A percentile compares a stretch with the other conserved stretches of the same genome.
phyloP scores from a whole-genome alignment of 2,329 filamentous ascomycete species.

The Escovopsis sp. region DNA sequence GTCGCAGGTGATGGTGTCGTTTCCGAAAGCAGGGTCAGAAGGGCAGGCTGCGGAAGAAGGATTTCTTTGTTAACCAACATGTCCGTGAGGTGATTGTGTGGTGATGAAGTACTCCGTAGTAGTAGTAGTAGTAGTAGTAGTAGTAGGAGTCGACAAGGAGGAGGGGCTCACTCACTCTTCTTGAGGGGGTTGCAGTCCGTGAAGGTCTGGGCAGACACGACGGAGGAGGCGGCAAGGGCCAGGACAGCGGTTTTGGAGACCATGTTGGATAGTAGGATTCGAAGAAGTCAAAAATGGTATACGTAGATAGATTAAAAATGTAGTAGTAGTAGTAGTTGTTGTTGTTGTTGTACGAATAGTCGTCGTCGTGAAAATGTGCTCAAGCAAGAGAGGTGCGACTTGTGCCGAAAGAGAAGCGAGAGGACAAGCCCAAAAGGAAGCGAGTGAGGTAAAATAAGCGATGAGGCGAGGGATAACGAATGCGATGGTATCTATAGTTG shows the following conservation, averaged over 20 bases:
- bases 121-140: background rate
- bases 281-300: background rate
- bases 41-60: conserved; percentile 42
- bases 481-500: too few relatives aligned
- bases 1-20: conserved; percentile 42
- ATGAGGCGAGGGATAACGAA: too few relatives aligned
- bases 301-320: too few relatives aligned
- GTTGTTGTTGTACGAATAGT: too few relatives aligned
- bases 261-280: conserved; percentile 12
- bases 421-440: too few relatives aligned
- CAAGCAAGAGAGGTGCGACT: too few relatives aligned
- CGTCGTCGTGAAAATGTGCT: too few relatives aligned
- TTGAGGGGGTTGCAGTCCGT: conserved; percentile 41
- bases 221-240: conserved; percentile 32
- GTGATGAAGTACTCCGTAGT: background rate
- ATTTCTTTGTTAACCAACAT: too few relatives aligned
- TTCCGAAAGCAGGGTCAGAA: conserved; percentile 62
- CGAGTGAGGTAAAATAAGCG: too few relatives aligned
- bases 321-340: background rate
- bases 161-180: conserved; percentile 25
- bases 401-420: too few relatives aligned
- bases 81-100: background rate
- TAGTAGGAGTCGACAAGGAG: too few relatives aligned
- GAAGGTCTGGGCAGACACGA: conserved; percentile 41
- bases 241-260: conserved; percentile 32